A percentile compares a stretch with the other conserved stretches of the same genome.
Evolutionary conservation across 768 basidiomycete species (phyloP).

Genomic region (Sporobolomyces pararoseus): DNA sequence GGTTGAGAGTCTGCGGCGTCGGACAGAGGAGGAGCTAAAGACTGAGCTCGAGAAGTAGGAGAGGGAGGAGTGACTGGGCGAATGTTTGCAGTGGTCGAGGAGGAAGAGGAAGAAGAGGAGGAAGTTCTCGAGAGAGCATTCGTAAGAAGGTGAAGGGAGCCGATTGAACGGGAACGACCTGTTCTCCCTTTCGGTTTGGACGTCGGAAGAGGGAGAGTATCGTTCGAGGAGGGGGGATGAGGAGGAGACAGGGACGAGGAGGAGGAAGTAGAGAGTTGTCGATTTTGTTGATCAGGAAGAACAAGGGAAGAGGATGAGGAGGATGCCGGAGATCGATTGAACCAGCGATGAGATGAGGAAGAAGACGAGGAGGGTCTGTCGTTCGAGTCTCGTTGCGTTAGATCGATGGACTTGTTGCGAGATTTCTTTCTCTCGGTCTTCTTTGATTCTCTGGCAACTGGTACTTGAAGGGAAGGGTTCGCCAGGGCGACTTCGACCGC

Average conservation of each 20-base stretch:
- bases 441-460: no score
- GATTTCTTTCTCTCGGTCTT: no score
- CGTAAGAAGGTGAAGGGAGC: conserved; percentile 18
- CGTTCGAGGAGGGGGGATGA: not conserved
- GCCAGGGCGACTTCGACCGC: no score
- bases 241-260: no score
- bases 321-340: not conserved
- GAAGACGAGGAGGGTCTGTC: not conserved
- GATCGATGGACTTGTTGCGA: not conserved
- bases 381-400: not conserved
- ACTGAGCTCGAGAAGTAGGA: no score
- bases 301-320: not conserved
- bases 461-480: no score
- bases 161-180: conserved; percentile 24
- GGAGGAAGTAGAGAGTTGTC: no score
- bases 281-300: not conserved
- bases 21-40: no score
- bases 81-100: not conserved
- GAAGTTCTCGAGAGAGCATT: not conserved
- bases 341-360: not conserved
- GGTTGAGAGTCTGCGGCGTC: no score
- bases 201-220: not conserved
- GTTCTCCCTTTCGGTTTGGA: not conserved
- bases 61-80: not conserved
- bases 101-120: not conserved